Percentiles rank a stretch among this genome's conserved stretches.
Conservation (phyloP, 1,284 basidiomycete species). For the Stereum hirsutum region DNA sequence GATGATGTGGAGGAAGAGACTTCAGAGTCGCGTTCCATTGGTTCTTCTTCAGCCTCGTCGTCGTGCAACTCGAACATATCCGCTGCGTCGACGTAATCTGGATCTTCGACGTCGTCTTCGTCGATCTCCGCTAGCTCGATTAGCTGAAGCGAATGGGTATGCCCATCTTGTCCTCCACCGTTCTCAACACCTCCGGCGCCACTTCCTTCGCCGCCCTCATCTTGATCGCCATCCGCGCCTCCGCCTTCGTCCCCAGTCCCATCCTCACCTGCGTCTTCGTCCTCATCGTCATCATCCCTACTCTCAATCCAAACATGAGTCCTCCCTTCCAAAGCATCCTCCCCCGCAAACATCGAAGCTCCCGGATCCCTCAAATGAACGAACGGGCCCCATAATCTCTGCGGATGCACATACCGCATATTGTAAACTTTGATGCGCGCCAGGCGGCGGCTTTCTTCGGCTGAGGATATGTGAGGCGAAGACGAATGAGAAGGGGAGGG, state of each 20-base stretch:
- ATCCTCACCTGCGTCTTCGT: too few relatives aligned
- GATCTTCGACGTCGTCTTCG: conserved; percentile 8
- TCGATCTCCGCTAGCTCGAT: too few relatives aligned
- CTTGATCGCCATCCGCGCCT: too few relatives aligned
- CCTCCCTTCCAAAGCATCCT: neutral
- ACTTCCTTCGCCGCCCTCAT: conserved; percentile 3
- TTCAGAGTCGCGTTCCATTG: neutral
- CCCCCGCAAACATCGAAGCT: neutral
- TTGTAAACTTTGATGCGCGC: conserved; percentile 37
- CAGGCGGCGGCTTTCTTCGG: conserved; percentile 22
- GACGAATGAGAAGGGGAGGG: too few relatives aligned
- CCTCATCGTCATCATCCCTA: too few relatives aligned
- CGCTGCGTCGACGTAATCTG: conserved; percentile 1
- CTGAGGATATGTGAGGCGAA: too few relatives aligned
- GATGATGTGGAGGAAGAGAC: neutral
- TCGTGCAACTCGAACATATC: too few relatives aligned
- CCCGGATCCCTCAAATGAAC: conserved; percentile 16
- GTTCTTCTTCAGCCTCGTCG: conserved; percentile 8
- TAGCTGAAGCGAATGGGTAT: too few relatives aligned
- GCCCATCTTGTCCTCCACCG: too few relatives aligned
- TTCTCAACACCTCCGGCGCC: too few relatives aligned
- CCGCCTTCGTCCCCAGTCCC: too few relatives aligned
- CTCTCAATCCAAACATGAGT: too few relatives aligned
- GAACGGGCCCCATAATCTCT: conserved; percentile 39
- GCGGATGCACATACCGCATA: conserved; percentile 31